A percentile compares a stretch with the other conserved stretches of the same genome.
phyloP scores from a whole-genome alignment of 805 yeast species.

The Hanseniaspora lachancei region DNA sequence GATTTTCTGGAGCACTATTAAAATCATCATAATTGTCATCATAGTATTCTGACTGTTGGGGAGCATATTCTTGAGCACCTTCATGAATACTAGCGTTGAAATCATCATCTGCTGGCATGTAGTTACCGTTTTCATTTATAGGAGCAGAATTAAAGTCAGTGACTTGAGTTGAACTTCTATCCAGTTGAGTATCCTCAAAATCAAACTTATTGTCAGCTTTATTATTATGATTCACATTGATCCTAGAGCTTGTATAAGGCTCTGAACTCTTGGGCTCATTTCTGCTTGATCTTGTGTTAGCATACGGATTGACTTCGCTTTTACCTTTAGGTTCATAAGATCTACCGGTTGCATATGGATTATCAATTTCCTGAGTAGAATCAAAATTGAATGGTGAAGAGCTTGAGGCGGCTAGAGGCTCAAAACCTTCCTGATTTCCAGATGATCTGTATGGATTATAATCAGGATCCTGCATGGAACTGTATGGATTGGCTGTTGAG shows the following conservation, averaged over 20 bases:
- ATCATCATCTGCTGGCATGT: slow-evolving; percentile 22
- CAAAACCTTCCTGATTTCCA: neutral
- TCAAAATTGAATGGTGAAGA: neutral
- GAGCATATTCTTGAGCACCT: slow-evolving; percentile 14
- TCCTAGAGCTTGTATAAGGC: slow-evolving; percentile 10
- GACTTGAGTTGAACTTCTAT: neutral
- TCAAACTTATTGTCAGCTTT: slow-evolving; percentile 16
- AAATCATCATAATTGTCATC: slow-evolving; percentile 49
- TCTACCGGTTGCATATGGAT: neutral
- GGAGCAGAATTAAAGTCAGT: slow-evolving; percentile 21
- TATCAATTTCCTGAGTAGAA: neutral
- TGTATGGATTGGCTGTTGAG: neutral
- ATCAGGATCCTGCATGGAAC: neutral
- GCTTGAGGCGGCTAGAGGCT: neutral
- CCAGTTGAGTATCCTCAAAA: slow-evolving; percentile 17
- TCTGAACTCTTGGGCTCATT: slow-evolving; percentile 13
- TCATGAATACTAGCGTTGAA: slow-evolving; percentile 22
- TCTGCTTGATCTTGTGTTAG: slow-evolving; percentile 6
- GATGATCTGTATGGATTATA: slow-evolving; percentile 1
- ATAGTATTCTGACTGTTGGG: slow-evolving; percentile 14
- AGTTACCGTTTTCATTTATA: neutral
- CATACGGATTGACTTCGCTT: neutral
- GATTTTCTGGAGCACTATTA: slow-evolving; percentile 47
- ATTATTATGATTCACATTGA: neutral
- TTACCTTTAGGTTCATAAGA: neutral